Evolutionary conservation across 495 filamentous ascomycete genomes (phyloP), one percentile per base, ranked within the genome.

Genomic region (Podospora fimiseda): DNA sequence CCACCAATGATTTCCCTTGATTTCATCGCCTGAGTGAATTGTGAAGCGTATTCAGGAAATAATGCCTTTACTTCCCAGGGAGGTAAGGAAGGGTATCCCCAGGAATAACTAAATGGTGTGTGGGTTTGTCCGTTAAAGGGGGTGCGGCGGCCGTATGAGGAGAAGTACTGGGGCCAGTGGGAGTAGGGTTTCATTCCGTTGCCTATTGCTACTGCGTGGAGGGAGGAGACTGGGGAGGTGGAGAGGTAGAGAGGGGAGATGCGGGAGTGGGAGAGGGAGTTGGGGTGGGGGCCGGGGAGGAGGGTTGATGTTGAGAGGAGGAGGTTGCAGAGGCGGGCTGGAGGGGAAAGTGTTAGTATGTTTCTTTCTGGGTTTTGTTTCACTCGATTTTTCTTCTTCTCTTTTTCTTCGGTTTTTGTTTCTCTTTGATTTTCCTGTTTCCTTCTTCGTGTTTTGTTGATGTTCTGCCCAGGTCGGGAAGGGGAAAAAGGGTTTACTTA

Each of bases 41-140:
- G 5, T 3, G 33, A 15, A 13, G 50, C 57, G 24, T 65, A 67
- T 16, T 50, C 52, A 5, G 59, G 57, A 11, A 62, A 50, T 24
- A 50, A 38, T 15, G 62, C 64, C 46, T 67, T 67, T 16, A 67
- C 53, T 30, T 64, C 64, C 62, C 62, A 65, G 2, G 64, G 64
- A 24, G 56, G 37, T 2, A 67, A 45, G 11, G 53, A 55, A 0
- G 59, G 50, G n/a, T 63, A 57, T 18, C 59, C 64, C 64, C 64
- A 67, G 22, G 23, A 54, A 21, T 60, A 62, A n/a, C 41, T 41
- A 19, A 67, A 67, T 1, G 64, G 64, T 1, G 62, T 65, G 43
- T 59, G 33, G 2, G 48, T 58, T 16, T 52, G 33, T 3, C 50
- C 53, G 1, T 11, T 5, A 11, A 39, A 19, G 2, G 65, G 57